These are phyloP conservation scores for Plantago coronopus DNA, from an alignment of 305 asterid species.

Conservation along the genomic window DNA sequence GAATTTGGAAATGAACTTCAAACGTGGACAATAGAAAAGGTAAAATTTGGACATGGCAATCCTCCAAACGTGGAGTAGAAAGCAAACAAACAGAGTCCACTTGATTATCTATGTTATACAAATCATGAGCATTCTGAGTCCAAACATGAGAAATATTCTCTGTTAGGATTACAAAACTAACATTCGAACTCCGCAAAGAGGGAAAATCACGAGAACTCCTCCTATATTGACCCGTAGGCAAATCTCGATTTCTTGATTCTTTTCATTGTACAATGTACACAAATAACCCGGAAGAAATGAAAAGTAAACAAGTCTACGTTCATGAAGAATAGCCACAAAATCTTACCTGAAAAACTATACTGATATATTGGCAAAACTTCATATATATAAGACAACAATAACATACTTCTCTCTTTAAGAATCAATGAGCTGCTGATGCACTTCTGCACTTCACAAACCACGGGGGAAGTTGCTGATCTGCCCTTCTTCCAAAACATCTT, in stretches of 20 bases:
- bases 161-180: conserved; percentile 30
- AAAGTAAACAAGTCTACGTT: conserved; percentile 19
- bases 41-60: no score
- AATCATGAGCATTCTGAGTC: conserved; percentile 14
- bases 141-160: conserved; percentile 17
- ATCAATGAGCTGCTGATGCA: conserved; percentile 24
- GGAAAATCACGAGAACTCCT: conserved; percentile 16
- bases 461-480: conserved; percentile 88
- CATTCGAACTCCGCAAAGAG: conserved; percentile 17
- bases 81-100: no score
- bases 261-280: conserved; percentile 40
- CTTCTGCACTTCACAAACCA: conserved; percentile 43
- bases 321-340: conserved; percentile 24
- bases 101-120: conserved; percentile 19
- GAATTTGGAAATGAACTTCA: no score
- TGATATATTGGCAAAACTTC: conserved; percentile 5
- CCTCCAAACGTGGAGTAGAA: no score
- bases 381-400: conserved; percentile 1
- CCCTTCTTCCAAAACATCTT: conserved; percentile 86
- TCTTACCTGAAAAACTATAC: conserved; percentile 33
- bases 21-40: no score
- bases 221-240: conserved; percentile 25
- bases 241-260: conserved; percentile 21
- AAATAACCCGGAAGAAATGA: conserved; percentile 28
- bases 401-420: conserved; percentile 24